Conservation (phyloP, 78 protist genomes). For the Dictyostelium firmibasis region DNA sequence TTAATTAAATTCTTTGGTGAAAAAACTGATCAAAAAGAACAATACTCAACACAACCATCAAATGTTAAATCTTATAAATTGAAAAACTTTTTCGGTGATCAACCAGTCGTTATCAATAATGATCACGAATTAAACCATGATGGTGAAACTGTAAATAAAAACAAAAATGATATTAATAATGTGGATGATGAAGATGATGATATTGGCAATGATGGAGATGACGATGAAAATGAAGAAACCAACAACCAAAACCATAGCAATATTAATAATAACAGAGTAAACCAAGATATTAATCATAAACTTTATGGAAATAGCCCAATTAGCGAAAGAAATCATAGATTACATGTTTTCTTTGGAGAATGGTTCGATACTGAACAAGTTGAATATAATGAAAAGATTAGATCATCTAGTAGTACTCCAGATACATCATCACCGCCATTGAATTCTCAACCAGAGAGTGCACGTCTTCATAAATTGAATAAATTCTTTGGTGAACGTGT, state of each 20-base stretch:
- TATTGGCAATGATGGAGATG: not conserved
- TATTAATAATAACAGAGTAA: not conserved
- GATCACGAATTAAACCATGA: not conserved
- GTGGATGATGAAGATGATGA: not conserved
- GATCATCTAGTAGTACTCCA: not conserved
- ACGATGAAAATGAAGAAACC: not conserved
- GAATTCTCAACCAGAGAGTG: constrained; percentile 6
- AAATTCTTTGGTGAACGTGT: constrained; percentile 72
- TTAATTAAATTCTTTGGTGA: constrained; percentile 74
- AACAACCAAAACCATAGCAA: no score
- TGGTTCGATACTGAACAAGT: constrained; percentile 69
- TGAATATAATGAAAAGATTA: constrained; percentile 59
- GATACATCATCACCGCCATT: not conserved
- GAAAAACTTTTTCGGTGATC: constrained; percentile 39
- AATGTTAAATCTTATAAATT: constrained; percentile 55
- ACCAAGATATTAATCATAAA: constrained; percentile 5
- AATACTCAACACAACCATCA: constrained; percentile 44
- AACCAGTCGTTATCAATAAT: not conserved
- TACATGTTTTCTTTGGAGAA: constrained; percentile 64
- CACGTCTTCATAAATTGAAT: constrained; percentile 46
- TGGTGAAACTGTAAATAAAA: not conserved
- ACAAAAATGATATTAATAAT: not conserved
- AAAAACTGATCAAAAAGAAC: constrained; percentile 14
- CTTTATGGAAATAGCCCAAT: not conserved
- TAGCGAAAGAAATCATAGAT: constrained; percentile 37